Base-by-base conservation (phyloP, 2,329 filamentous ascomycete genomes). In the Colletotrichum aenigma region DNA sequence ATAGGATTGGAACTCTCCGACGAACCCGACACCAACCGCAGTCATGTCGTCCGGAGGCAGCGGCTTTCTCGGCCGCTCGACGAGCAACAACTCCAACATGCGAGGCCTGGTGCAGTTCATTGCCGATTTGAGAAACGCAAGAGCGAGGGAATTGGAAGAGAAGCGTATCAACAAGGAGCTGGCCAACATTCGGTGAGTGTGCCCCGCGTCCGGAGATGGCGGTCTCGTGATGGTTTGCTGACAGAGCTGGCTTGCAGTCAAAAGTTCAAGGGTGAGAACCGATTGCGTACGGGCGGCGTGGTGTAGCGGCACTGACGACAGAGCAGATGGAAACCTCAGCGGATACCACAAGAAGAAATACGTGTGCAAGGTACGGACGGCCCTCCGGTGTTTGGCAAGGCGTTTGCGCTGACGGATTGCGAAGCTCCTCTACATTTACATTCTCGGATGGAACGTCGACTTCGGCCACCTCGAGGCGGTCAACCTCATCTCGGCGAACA, bases 341-440 rank as follows among this genome's bases (percentile, higher is more conserved):
- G 97, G 97, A 79, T 99, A 99, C 84, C 96, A 98, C 89, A 98
- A 97, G 90, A 99, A 99, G 91, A 99, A 99, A 94, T 99, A 99
- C 84, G 97, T 99, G 79, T 99, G 97, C 95, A 99, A 99, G 89
- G 91, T 92, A 87, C 71, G 83, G 16, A 24, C 62, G 26, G 68
- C 7, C n/a, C 24, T 12, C 34, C 21, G 30, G 24, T 72, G 30
- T 66, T 66, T 74, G 71, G 36, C 26, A 61, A 32, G 61, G 36
- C n/a, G 12, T 48, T 13, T 61, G 60, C 48, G 77, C 80, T 83
- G 78, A 84, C 73, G 34, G 32, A 10, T n/a, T n/a, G 52, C 16
- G 69, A 78, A 91, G 93, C 92, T 99, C 79, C 90, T 99, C 77
- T 99, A 99, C 85, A 98, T 99, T 82, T 99, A 99, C 86, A 99